phyloP scores from a whole-genome alignment of 805 yeast genomes.

The Candida maesae region DNA sequence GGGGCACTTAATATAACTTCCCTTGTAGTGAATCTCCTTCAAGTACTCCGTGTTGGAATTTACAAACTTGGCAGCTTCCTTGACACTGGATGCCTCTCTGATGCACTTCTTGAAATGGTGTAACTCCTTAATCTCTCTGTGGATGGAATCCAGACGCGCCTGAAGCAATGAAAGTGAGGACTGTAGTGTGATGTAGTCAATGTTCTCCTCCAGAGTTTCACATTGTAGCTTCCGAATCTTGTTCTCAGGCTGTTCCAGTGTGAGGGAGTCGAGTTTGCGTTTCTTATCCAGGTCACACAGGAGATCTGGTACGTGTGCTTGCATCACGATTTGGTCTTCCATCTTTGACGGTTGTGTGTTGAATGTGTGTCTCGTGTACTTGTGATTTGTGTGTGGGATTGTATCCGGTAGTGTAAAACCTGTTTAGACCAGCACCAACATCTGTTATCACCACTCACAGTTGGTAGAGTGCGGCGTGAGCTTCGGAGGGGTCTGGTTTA shows the following conservation, averaged over 20 bases:
- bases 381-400: too few species aligned
- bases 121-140: slow-evolving; percentile 23
- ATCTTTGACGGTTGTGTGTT: background rate
- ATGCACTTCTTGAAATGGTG: slow-evolving; percentile 20
- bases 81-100: slow-evolving; percentile 14
- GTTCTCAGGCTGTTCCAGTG: background rate
- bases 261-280: slow-evolving; percentile 8
- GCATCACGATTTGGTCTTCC: slow-evolving; percentile 5
- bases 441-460: background rate
- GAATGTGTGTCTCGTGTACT: background rate
- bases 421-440: too few species aligned
- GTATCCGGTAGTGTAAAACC: too few species aligned
- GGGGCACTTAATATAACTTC: slow-evolving; percentile 24
- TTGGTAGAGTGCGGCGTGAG: too few species aligned
- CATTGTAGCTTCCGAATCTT: slow-evolving; percentile 17
- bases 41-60: slow-evolving; percentile 18
- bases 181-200: slow-evolving; percentile 23
- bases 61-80: slow-evolving; percentile 14
- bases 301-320: background rate
- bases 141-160: slow-evolving; percentile 16
- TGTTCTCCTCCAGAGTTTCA: slow-evolving; percentile 17
- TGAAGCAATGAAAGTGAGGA: slow-evolving; percentile 23
- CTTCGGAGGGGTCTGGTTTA: background rate
- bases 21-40: slow-evolving; percentile 27
- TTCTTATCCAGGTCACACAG: slow-evolving; percentile 4